Base-by-base conservation (phyloP, 495 filamentous ascomycete species). In the Physcia stellaris region DNA sequence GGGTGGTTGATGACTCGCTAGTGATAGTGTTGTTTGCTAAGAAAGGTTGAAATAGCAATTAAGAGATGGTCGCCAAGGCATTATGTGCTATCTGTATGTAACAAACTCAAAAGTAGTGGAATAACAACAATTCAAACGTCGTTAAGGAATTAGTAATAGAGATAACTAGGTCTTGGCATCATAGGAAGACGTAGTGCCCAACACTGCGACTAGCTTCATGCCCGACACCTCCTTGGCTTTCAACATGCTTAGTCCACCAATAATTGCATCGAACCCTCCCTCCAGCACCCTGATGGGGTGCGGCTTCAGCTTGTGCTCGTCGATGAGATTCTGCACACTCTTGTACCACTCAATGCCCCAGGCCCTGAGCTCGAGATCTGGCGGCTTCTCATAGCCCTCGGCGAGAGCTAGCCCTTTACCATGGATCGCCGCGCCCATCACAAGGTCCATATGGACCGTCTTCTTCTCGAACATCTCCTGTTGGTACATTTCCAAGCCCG, bases 401-500 rank as follows among this genome's bases (percentile, higher is more conserved):
- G 12, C 55, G 54, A 35, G 54, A 49, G 1, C 42, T 37, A 21
- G 49, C 42, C 0, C 51, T 30, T 23, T 35, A 4, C 55, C 53
- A 24, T 52, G 46, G 10, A 60, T 55, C 4, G 51, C 47, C 5
- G 50, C 46, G 30, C 45, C 50, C 39, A 61, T 51, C 0, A 59
- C 44, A 12, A 53, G 51, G 10, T 57, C 49, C 2, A 55, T 48
- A 9, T 11, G 17, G 22, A 10, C 13, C n/a, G 13, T 19, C 28
- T 23, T 42, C 3, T 13, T 7, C 18, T 16, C 37, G 11, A 9
- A 9, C 13, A 4, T 11, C 31, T 41, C 27, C 15, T 37, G 12
- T 18, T 5, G 17, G 22, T 24, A 45, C 7, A 40, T 37, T 41
- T 51, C 51, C 2, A 62, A 47, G 1, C 41, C 36, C 6, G 43